Evolutionary conservation across 2,329 filamentous ascomycete species (phyloP).

Genomic region (Paecilomyces sp.): DNA sequence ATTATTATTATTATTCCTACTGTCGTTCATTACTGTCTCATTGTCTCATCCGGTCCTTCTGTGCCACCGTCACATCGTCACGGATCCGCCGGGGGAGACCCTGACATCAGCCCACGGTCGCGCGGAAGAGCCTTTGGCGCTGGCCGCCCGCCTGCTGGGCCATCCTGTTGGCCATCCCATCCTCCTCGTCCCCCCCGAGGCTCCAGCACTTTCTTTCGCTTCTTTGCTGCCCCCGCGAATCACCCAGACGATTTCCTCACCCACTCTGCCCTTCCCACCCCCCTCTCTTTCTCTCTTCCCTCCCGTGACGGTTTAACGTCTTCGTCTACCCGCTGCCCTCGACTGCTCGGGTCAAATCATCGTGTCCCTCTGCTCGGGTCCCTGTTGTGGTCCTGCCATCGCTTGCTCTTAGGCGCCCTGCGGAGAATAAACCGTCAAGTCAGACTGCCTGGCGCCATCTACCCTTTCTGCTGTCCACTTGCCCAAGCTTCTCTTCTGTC

Average conservation of each 20-base stretch:
- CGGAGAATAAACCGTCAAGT: not conserved
- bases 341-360: not conserved
- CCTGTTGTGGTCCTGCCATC: not conserved
- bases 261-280: slow-evolving; percentile 2
- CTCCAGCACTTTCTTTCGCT: slow-evolving; percentile 6
- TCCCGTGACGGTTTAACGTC: slow-evolving; percentile 8
- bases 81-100: slow-evolving; percentile 13
- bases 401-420: not conserved
- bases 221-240: slow-evolving; percentile 10
- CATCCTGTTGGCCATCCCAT: no score
- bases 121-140: slow-evolving; percentile 9
- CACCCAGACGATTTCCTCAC: slow-evolving; percentile 5
- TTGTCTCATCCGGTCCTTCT: no score
- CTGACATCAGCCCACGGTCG: slow-evolving; percentile 17
- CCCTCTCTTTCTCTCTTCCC: slow-evolving; percentile 4
- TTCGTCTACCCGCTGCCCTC: not conserved
- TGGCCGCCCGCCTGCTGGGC: slow-evolving; percentile 13
- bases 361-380: not conserved
- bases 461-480: not conserved
- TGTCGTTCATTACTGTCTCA: no score
- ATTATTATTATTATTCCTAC: no score
- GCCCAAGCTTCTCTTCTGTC: not conserved
- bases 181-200: no score
- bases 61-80: not conserved
- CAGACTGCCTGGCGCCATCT: not conserved